Evolutionary conservation across 129 eudicot genomes (phyloP).

Genomic region (Chrysanthemum lavandulifolium): DNA sequence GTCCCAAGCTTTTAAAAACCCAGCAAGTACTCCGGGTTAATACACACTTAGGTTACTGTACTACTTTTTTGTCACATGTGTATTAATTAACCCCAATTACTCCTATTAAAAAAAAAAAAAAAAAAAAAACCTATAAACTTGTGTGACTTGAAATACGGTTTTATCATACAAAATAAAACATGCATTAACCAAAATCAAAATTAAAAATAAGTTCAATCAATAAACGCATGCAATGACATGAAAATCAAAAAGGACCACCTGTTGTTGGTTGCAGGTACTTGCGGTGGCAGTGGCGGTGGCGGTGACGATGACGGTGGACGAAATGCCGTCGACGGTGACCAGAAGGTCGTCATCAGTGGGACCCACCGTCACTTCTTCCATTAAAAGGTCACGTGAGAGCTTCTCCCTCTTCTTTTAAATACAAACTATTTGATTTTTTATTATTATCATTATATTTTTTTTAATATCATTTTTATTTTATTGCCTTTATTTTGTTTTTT

Average conservation of each 20-base stretch:
- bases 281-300: background rate
- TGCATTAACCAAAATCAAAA: background rate
- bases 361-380: background rate
- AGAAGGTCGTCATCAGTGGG: conserved; percentile 9
- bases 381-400: too few species aligned
- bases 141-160: background rate
- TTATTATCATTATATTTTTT: too few species aligned
- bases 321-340: conserved; percentile 15
- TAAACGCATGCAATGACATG: background rate
- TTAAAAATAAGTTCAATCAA: background rate
- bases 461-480: too few species aligned
- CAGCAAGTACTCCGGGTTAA: too few species aligned
- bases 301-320: conserved; percentile 2
- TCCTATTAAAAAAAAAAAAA: background rate
- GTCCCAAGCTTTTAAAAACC: too few species aligned
- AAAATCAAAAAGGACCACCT: background rate
- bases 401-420: too few species aligned
- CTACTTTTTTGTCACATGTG: too few species aligned
- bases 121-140: background rate
- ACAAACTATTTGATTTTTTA: too few species aligned
- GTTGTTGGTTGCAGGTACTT: conserved; percentile 10
- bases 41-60: too few species aligned
- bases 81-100: background rate
- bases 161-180: conserved; percentile 5
- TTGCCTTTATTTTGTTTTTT: too few species aligned